Evolutionary conservation across 192 early-diverging fungal species (phyloP), one percentile per base, ranked within the genome.

Genomic region (Backusella tuberculispora): DNA sequence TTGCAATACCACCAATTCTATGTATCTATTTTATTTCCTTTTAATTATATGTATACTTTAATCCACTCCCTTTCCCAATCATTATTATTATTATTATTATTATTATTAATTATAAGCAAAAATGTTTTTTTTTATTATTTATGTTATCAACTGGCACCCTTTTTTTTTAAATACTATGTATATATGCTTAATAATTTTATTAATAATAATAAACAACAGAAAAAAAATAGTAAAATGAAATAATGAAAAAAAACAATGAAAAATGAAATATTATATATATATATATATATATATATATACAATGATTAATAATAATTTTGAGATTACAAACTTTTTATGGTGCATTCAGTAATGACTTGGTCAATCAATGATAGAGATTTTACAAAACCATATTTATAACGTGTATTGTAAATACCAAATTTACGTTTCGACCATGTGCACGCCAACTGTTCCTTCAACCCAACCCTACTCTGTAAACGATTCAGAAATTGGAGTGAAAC

Each of bases 31-130:
- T 4, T 60, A 60, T 67, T 43, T 38, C 38, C n/a, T 67, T 43
- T 42, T 67, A n/a, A 67, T 67, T n/a, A 21, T 37, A 42, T 43
- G 38, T 38, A 66, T 66, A 0, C 26, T 29, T 34, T 21, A 40
- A 43, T 67, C n/a, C 38, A 13, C 34, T 67, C 6, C n/a, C 9
- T 8, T 41, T 10, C 21, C 66, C 37, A 7, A 41, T 38, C n/a
- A 67, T 67, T 67, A 17, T 67, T 37, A 6, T 53, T 48, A n/a
- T 48, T n/a, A n/a, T n/a, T n/a, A n/a, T n/a, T n/a, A n/a, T n/a
- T n/a, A n/a, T n/a, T n/a, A n/a, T n/a, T n/a, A n/a, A n/a, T n/a
- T n/a, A n/a, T n/a, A n/a, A n/a, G n/a, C n/a, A n/a, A n/a, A n/a
- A n/a, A n/a, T n/a, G n/a, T n/a, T n/a, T n/a, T n/a, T n/a, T n/a